Conservation (phyloP, 768 basidiomycete genomes). For the Coprinellus aureogranulatus region DNA sequence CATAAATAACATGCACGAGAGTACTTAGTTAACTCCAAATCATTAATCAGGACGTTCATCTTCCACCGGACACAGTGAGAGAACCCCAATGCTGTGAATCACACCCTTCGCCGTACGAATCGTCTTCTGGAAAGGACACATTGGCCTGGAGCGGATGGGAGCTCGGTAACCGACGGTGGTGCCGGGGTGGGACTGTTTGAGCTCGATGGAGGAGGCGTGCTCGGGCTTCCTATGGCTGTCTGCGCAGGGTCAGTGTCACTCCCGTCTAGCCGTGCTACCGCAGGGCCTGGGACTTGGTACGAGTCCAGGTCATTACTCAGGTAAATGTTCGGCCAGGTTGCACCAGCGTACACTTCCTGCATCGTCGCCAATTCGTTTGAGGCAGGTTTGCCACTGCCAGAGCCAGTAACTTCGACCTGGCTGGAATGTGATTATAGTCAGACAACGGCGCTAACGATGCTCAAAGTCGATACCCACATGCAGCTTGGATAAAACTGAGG, state of each 20-base stretch:
- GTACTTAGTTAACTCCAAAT: background rate
- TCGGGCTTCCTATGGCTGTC: conserved; percentile 3
- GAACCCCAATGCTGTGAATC: background rate
- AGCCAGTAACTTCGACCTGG: conserved; percentile 36
- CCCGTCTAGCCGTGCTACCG: conserved; percentile 28
- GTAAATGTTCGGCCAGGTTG: conserved; percentile 37
- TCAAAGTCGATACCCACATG: conserved; percentile 34
- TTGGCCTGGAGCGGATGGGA: conserved; percentile 1
- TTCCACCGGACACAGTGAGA: conserved; percentile 9
- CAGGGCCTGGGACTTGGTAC: conserved; percentile 37
- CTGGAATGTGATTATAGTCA: conserved; percentile 15
- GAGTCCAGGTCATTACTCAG: conserved; percentile 24
- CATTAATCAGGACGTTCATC: background rate
- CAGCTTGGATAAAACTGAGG: conserved; percentile 51
- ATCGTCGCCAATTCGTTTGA: conserved; percentile 33
- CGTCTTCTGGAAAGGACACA: conserved; percentile 18
- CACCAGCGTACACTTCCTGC: conserved; percentile 31
- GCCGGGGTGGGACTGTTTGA: conserved; percentile 3
- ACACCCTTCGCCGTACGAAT: conserved; percentile 15
- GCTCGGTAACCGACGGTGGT: background rate
- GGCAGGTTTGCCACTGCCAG: conserved; percentile 34
- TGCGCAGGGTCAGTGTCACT: conserved; percentile 12
- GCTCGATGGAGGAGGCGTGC: conserved; percentile 4
- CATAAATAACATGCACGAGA: conserved; percentile 2
- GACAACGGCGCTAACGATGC: background rate